Percentiles rank a stretch among this genome's conserved stretches.
Evolutionary conservation across 306 rosid species (phyloP).

Genomic region (Arachis hypogaea): DNA sequence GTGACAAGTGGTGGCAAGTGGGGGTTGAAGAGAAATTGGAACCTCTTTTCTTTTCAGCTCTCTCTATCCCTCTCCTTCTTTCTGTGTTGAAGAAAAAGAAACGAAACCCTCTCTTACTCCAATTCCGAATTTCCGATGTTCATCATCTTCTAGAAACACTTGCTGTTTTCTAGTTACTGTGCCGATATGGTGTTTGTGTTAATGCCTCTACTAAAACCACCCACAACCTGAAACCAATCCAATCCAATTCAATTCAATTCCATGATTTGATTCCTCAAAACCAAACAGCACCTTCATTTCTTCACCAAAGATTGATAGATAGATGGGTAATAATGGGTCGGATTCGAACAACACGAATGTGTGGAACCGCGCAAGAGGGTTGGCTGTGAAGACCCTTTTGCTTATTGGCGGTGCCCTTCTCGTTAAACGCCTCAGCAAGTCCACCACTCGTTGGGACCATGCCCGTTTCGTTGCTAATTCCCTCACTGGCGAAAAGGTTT

Average conservation of each 20-base stretch:
- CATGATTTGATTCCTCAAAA: background rate
- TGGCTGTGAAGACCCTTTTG: conserved; percentile 67
- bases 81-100: background rate
- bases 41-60: background rate
- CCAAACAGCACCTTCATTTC: background rate
- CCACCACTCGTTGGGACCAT: conserved; percentile 99
- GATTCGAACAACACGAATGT: conserved; percentile 54
- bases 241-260: too few relatives aligned
- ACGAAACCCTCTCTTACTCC: conserved; percentile 7
- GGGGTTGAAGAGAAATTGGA: background rate
- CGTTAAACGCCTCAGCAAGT: conserved; percentile 86
- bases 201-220: background rate
- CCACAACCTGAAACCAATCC: too few relatives aligned
- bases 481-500: conserved; percentile 83
- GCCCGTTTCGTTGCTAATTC: conserved; percentile 76
- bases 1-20: background rate
- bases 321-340: conserved; percentile 57
- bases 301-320: background rate
- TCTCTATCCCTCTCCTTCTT: background rate
- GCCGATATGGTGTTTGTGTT: background rate
- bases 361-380: conserved; percentile 72
- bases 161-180: background rate
- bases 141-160: background rate
- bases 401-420: conserved; percentile 87
- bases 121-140: background rate